phyloP scores from a whole-genome alignment of 148 eudicot species.

The Camellia sinensis region DNA sequence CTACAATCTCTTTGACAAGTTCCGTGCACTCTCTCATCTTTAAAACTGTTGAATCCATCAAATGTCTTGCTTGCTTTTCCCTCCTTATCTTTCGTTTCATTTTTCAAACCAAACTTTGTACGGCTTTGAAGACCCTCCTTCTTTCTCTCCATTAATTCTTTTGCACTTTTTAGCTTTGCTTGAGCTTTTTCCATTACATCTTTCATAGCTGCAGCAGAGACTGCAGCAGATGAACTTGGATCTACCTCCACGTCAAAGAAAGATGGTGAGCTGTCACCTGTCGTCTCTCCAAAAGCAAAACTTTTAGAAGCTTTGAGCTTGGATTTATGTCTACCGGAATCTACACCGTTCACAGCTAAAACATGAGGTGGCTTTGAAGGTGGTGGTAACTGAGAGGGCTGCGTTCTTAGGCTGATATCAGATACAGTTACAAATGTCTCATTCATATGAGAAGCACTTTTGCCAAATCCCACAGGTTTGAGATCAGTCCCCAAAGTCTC shows the following conservation, averaged over 20 bases:
- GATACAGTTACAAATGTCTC: constrained; percentile 42
- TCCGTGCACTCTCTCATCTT: constrained; percentile 33
- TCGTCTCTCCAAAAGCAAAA: constrained; percentile 37
- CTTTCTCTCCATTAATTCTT: constrained; percentile 51
- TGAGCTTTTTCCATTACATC: constrained; percentile 70
- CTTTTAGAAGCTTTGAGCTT: constrained; percentile 42
- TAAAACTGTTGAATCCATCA: constrained; percentile 17
- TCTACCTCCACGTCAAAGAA: constrained; percentile 75
- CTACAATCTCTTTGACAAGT: constrained; percentile 25
- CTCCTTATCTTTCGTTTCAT: constrained; percentile 24
- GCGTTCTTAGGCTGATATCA: constrained; percentile 55
- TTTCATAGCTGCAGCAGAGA: constrained; percentile 60
- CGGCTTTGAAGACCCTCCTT: constrained; percentile 38
- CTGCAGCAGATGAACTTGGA: constrained; percentile 44
- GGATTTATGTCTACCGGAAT: constrained; percentile 22
- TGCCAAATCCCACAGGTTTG: constrained; percentile 26
- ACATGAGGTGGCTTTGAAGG: constrained; percentile 59
- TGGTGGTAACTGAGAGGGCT: constrained; percentile 63
- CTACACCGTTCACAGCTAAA: constrained; percentile 32
- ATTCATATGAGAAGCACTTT: constrained; percentile 20
- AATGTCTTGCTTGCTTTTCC: constrained; percentile 20
- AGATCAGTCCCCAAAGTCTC: constrained; percentile 27
- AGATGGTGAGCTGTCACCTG: constrained; percentile 42
- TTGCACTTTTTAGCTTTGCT: constrained; percentile 56
- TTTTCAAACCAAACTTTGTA: constrained; percentile 26